Base-by-base conservation (phyloP, 139 green algal species). In the Protoeuglena noctilucae region DNA sequence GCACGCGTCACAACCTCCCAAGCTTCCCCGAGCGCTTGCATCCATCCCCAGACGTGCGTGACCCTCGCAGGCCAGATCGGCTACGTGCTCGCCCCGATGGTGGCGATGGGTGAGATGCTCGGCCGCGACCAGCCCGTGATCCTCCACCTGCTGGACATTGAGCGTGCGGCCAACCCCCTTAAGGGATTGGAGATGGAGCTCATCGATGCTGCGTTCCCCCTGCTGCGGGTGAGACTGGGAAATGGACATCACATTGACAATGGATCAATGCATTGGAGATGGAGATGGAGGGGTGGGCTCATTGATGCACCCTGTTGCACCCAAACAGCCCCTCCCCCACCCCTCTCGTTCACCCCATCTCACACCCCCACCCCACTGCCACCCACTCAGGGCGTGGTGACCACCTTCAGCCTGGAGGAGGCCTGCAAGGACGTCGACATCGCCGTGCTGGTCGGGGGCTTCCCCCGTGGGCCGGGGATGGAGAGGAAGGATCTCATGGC, bases 161-260 rank as follows among this genome's bases (percentile, higher is more conserved):
- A 76, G 52, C 81, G 82, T 26, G 87, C 89, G 7, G 67, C 67
- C 25, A 49, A 76, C 40, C 71, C 85, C 1, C 68, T 96, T 41
- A 59, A 93, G 47, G 88, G 88, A 12, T 81, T 96, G 19, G 64
- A 65, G 23, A 95, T 96, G 85, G 88, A 96, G 73, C 80, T 96
- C 2, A 57, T 93, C 3, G 88, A 96, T 53, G 69, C 84, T 17
- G 84, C 88, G 3, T 91, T 85, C 48, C 87, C 89, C 0, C 74
- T 96, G 21, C 68, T 96, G 30, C 84, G 30, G 81, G 85, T 80
- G 53, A 21, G 61, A 19, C 30, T 2, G 40, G 26, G n/a, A n/a
- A n/a, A n/a, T n/a, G n/a, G n/a, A n/a, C n/a, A n/a, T n/a, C n/a
- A n/a, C 56, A n/a, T 14, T 30, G 12, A 45, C 12, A 45, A 45